These are phyloP conservation scores for Fusarium irregulare DNA, from an alignment of 2,329 filamentous ascomycete genomes.

Conservation along the genomic window DNA sequence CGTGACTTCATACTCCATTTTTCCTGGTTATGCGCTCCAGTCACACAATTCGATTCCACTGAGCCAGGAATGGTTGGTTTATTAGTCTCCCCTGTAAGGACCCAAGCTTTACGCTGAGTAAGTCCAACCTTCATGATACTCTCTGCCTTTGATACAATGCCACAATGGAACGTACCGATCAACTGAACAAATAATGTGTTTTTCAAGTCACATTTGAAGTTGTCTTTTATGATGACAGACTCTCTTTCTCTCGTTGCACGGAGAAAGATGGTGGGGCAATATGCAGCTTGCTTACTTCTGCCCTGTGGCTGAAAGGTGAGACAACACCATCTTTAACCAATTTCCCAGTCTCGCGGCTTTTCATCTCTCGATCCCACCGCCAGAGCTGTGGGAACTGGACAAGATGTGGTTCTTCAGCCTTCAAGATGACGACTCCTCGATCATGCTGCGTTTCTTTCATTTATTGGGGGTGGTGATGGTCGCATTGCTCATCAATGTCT, in stretches of 20 bases:
- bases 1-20: constrained; percentile 8
- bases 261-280: neutral
- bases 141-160: neutral
- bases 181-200: neutral
- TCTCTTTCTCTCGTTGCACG: neutral
- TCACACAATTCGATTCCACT: neutral
- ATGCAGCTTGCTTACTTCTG: neutral
- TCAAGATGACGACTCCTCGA: constrained; percentile 3
- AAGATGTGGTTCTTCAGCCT: constrained; percentile 3
- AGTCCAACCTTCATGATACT: neutral
- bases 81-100: neutral
- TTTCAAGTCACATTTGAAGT: neutral
- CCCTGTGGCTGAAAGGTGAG: neutral
- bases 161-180: neutral
- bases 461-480: constrained; percentile 4
- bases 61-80: neutral
- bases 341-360: neutral
- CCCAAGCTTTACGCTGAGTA: neutral
- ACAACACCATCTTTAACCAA: neutral
- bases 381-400: neutral
- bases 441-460: neutral
- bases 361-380: neutral
- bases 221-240: neutral
- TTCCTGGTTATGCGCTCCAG: constrained; percentile 15
- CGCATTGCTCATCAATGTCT: constrained; percentile 5